phyloP scores from a whole-genome alignment of 495 filamentous ascomycete species.

The Geoglossum glabrum region DNA sequence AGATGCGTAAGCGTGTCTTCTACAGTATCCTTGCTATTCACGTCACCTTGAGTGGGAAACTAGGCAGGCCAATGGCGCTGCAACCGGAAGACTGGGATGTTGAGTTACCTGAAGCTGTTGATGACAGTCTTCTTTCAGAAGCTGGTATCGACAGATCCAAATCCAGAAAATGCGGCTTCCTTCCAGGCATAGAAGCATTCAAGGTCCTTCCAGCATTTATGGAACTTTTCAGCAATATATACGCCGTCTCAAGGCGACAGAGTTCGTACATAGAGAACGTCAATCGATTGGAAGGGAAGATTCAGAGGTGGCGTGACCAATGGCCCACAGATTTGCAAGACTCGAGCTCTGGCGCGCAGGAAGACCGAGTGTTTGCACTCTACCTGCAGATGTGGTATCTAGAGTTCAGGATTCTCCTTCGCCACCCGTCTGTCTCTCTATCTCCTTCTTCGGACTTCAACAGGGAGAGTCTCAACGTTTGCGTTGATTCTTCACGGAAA shows the following conservation, averaged over 20 bases:
- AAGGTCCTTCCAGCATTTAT: slow-evolving; percentile 39
- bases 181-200: slow-evolving; percentile 40
- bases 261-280: slow-evolving; percentile 41
- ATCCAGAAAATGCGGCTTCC: slow-evolving; percentile 38
- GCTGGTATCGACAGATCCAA: slow-evolving; percentile 26
- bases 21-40: slow-evolving; percentile 45
- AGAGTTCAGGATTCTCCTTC: slow-evolving; percentile 32
- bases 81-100: slow-evolving; percentile 51
- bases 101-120: slow-evolving; percentile 46
- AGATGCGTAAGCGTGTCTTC: slow-evolving; percentile 58
- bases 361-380: slow-evolving; percentile 26
- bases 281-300: slow-evolving; percentile 36
- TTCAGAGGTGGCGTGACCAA: slow-evolving; percentile 32
- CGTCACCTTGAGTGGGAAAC: slow-evolving; percentile 44
- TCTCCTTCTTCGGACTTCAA: slow-evolving; percentile 38
- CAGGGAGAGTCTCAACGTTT: slow-evolving; percentile 43
- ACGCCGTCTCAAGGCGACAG: slow-evolving; percentile 37
- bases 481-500: slow-evolving; percentile 40
- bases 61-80: slow-evolving; percentile 58
- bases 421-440: slow-evolving; percentile 51
- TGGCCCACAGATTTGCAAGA: slow-evolving; percentile 24
- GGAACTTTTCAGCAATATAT: slow-evolving; percentile 52
- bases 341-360: slow-evolving; percentile 24
- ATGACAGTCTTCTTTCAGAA: slow-evolving; percentile 43
- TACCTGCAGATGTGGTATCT: slow-evolving; percentile 26